Percentiles rank a stretch among this genome's conserved stretches.
Conservation (phyloP, 169 alveolate genomes). For the Amoebophrya sp. region DNA sequence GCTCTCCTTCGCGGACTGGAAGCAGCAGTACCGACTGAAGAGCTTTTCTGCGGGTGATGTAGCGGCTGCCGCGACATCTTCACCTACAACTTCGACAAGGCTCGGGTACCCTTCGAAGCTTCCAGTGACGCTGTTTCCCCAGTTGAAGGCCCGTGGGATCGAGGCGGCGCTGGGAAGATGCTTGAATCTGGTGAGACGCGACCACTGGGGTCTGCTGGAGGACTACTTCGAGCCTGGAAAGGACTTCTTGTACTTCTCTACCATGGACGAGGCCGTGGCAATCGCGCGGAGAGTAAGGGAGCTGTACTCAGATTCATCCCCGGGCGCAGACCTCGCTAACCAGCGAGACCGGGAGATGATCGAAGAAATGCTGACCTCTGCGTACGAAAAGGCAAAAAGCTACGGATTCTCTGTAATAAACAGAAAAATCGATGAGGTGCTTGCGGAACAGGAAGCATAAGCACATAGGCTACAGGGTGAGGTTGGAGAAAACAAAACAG, state of each 20-base stretch:
- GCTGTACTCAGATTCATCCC: neutral
- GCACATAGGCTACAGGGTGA: too few species aligned
- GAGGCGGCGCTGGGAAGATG: neutral
- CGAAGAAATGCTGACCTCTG: neutral
- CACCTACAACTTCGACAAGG: neutral
- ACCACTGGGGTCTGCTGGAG: neutral
- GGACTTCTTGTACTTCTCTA: neutral
- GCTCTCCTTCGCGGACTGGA: neutral
- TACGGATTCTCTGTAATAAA: neutral
- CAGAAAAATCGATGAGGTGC: neutral
- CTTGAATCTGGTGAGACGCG: neutral
- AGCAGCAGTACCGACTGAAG: neutral
- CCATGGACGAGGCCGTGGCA: neutral
- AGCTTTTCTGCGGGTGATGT: neutral
- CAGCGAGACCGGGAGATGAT: neutral
- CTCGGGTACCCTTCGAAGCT: neutral
- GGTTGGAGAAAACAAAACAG: too few species aligned
- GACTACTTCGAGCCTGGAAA: neutral
- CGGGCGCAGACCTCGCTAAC: neutral
- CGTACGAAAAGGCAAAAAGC: neutral
- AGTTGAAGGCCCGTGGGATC: neutral
- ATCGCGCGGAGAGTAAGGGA: neutral
- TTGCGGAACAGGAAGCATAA: too few species aligned
- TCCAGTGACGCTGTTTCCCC: neutral
- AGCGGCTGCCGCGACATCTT: neutral